Percentiles rank a stretch among this genome's conserved stretches.
Conservation (phyloP, 108 stramenopile species). For the Poteriospumella lacustris region DNA sequence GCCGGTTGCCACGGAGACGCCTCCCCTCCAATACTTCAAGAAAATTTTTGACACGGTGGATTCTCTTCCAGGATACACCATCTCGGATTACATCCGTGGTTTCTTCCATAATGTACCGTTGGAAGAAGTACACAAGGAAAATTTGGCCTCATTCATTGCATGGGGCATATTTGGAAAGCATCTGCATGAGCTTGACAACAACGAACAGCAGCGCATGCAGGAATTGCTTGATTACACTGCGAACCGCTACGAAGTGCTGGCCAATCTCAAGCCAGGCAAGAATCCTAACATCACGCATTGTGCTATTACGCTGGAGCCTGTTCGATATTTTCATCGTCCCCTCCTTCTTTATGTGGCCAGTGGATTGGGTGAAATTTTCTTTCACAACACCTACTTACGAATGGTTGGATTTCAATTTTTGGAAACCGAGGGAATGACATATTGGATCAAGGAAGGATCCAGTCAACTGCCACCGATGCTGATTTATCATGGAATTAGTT, state of each 20-base stretch:
- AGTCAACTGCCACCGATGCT: constrained; percentile 51
- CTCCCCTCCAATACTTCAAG: not conserved
- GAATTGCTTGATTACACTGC: not conserved
- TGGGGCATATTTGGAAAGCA: not conserved
- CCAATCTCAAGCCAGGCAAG: not conserved
- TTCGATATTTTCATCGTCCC: constrained; percentile 64
- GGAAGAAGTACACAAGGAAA: not conserved
- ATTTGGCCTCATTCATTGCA: not conserved
- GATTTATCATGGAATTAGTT: constrained; percentile 80
- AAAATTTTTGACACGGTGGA: not conserved
- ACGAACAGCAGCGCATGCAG: not conserved
- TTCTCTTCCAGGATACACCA: not conserved
- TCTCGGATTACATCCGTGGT: not conserved
- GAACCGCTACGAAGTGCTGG: not conserved
- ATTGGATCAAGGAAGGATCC: constrained; percentile 54
- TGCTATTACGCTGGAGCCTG: constrained; percentile 61
- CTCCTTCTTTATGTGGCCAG: constrained; percentile 55
- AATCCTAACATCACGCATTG: constrained; percentile 35
- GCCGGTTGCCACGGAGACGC: not conserved
- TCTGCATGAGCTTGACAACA: not conserved
- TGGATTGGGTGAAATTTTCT: constrained; percentile 3
- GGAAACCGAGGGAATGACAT: constrained; percentile 54
- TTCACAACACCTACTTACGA: constrained; percentile 42
- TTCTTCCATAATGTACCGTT: not conserved
- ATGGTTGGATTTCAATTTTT: constrained; percentile 41